Conservation (phyloP, 2,329 filamentous ascomycete species). For the Aspergillus transmontanensis region DNA sequence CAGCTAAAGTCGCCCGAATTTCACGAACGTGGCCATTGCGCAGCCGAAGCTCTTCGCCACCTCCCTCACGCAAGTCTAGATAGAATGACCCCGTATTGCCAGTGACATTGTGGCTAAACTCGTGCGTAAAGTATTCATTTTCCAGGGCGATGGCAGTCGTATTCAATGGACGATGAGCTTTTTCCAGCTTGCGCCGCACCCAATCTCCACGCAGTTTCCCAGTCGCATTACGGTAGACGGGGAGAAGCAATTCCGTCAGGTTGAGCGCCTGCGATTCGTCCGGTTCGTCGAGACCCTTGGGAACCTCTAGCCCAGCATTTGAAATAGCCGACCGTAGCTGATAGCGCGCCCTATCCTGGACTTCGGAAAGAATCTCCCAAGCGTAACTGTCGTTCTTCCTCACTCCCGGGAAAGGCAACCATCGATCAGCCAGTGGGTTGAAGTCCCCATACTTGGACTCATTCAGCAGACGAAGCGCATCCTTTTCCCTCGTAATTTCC, state of each 20-base stretch:
- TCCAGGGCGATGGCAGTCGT: slow-evolving; percentile 65
- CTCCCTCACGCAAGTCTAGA: slow-evolving; percentile 65
- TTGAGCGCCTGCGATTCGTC: slow-evolving; percentile 32
- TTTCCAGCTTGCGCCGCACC: slow-evolving; percentile 60
- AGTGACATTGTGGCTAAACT: slow-evolving; percentile 81
- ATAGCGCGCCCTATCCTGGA: slow-evolving; percentile 66
- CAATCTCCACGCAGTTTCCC: slow-evolving; percentile 77
- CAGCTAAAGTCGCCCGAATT: slow-evolving; percentile 68
- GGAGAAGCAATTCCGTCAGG: slow-evolving; percentile 46
- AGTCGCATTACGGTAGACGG: slow-evolving; percentile 77
- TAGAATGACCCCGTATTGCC: slow-evolving; percentile 69
- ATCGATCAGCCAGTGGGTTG: slow-evolving; percentile 46
- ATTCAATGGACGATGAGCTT: slow-evolving; percentile 59
- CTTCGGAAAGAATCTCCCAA: slow-evolving; percentile 72
- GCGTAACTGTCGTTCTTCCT: slow-evolving; percentile 72
- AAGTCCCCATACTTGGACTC: slow-evolving; percentile 57
- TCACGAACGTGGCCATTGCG: slow-evolving; percentile 63
- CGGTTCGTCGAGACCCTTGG: slow-evolving; percentile 29
- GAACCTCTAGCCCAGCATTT: slow-evolving; percentile 34
- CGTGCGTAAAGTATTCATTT: slow-evolving; percentile 65
- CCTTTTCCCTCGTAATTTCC: slow-evolving; percentile 54
- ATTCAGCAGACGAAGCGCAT: slow-evolving; percentile 53
- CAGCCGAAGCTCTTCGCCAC: slow-evolving; percentile 39
- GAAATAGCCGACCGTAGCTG: slow-evolving; percentile 47
- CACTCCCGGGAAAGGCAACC: slow-evolving; percentile 77